Base-by-base conservation (phyloP, 306 rosid species). In the Begonia loranthoides region DNA sequence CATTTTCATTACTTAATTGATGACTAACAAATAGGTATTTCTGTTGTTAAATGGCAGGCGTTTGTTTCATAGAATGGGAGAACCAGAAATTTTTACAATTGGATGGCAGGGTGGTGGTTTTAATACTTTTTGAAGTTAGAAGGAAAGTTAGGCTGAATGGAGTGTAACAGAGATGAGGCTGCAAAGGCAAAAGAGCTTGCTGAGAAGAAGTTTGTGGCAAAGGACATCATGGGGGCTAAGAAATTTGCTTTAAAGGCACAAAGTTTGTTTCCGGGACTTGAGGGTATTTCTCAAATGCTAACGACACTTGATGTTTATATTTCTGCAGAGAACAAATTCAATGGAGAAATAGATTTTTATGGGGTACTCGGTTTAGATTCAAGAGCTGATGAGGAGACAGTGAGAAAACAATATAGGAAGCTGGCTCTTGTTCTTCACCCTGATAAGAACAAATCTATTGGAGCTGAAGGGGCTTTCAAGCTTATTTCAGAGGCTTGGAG, bases 131-230 rank as follows among this genome's bases (percentile, higher is more conserved):
- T 65, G 57, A 56, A 70, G 54, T 19, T 52, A 51, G 49, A 66
- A 44, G 49, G 55, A 33, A 0, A 54, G 48, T 52, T 22, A 50
- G 63, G 38, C 17, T 58, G 55, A 67, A 90, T 90, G 97, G 97
- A 90, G 61, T 90, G 97, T 69, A 90, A 90, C 67, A 78, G 69
- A 77, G 97, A 85, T 21, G 95, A 90, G 82, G 97, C 95, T 19
- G 57, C 57, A 56, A 76, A 89, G 66, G 94, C 97, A 6, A 85
- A 78, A 68, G 87, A 66, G 76, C 69, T 85, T 17, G 92, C 97
- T 1, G 95, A 82, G 77, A 79, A 65, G 75, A 90, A 82, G 77
- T 80, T 90, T 55, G 58, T 41, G 36, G 87, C 66, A 15, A 85
- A 67, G 68, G 97, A 90, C 50, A 48, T 66, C 10, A 50, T 33